Conservation (phyloP, 2,329 filamentous ascomycete species). For the Sporothrix curviconia region DNA sequence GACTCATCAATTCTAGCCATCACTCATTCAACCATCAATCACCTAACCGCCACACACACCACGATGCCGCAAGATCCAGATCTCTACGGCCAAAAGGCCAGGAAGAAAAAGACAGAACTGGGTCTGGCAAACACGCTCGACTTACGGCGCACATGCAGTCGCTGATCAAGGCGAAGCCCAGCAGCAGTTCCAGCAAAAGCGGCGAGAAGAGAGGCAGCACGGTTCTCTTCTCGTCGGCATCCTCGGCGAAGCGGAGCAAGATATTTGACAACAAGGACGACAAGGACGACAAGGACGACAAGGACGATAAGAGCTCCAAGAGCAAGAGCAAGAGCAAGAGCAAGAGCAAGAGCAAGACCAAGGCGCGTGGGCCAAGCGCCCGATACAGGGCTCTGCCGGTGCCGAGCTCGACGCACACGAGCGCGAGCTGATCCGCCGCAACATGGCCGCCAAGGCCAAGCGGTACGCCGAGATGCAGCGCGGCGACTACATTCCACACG, state of each 20-base stretch:
- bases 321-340: too few species aligned
- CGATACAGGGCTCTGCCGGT: slow-evolving; percentile 34
- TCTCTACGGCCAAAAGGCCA: slow-evolving; percentile 71
- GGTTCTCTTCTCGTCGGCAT: neutral
- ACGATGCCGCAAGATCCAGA: slow-evolving; percentile 58
- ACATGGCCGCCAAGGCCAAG: slow-evolving; percentile 84
- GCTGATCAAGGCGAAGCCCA: slow-evolving; percentile 55
- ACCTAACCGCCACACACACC: neutral
- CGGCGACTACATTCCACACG: slow-evolving; percentile 68
- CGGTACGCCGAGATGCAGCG: slow-evolving; percentile 86
- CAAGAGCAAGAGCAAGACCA: slow-evolving; percentile 22
- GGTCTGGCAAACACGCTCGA: slow-evolving; percentile 67
- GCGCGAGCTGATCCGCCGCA: slow-evolving; percentile 64
- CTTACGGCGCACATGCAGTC: slow-evolving; percentile 79
- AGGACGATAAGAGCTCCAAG: neutral
- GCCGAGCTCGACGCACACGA: slow-evolving; percentile 60
- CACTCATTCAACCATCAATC: neutral
- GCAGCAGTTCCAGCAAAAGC: slow-evolving; percentile 27
- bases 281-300: neutral
- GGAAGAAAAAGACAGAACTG: slow-evolving; percentile 63
- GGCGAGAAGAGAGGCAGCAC: slow-evolving; percentile 23
- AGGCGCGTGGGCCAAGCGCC: slow-evolving; percentile 28
- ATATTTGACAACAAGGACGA: too few species aligned
- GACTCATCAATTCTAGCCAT: too few species aligned
- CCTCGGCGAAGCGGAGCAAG: neutral